A percentile compares a stretch with the other conserved stretches of the same genome.
phyloP scores from a whole-genome alignment of 352 stramenopile genomes.

The Vaucheria bursata region DNA sequence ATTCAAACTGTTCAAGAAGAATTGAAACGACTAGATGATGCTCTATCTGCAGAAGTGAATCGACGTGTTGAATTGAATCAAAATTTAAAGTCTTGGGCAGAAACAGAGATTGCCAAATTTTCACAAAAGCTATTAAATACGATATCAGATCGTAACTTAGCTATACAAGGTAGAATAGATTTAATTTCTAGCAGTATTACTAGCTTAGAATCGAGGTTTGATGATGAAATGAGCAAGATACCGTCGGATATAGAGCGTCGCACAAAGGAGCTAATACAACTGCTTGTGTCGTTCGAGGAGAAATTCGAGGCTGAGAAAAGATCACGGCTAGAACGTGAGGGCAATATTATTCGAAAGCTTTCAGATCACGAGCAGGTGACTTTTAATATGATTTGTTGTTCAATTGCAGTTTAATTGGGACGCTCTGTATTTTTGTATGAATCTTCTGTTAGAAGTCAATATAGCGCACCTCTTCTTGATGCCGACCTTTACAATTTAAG shows the following conservation, averaged over 20 bases:
- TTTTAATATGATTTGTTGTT: no score
- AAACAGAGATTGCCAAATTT: conserved; percentile 39
- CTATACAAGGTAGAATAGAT: conserved; percentile 29
- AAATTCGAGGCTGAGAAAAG: conserved; percentile 42
- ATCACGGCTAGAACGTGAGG: conserved; percentile 35
- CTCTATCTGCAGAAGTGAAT: conserved; percentile 42
- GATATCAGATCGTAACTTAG: conserved; percentile 22
- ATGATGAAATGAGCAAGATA: conserved; percentile 41
- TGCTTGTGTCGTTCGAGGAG: conserved; percentile 39
- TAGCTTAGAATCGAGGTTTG: conserved; percentile 31
- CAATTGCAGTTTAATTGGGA: no score
- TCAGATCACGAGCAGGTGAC: conserved; percentile 36
- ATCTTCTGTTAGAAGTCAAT: no score
- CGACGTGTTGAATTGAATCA: conserved; percentile 42
- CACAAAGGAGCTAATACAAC: conserved; percentile 33
- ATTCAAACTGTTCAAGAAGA: conserved; percentile 29
- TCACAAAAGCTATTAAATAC: conserved; percentile 14
- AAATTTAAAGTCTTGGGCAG: conserved; percentile 41
- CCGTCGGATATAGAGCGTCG: conserved; percentile 40
- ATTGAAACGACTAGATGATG: conserved; percentile 38
- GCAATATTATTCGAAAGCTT: conserved; percentile 37
- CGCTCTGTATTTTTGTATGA: no score
- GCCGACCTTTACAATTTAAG: no score
- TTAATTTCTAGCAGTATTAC: conserved; percentile 23
- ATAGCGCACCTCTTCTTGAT: no score